Conservation (phyloP, 1,139 yeast genomes). For the Yamadazyma dushanensis region DNA sequence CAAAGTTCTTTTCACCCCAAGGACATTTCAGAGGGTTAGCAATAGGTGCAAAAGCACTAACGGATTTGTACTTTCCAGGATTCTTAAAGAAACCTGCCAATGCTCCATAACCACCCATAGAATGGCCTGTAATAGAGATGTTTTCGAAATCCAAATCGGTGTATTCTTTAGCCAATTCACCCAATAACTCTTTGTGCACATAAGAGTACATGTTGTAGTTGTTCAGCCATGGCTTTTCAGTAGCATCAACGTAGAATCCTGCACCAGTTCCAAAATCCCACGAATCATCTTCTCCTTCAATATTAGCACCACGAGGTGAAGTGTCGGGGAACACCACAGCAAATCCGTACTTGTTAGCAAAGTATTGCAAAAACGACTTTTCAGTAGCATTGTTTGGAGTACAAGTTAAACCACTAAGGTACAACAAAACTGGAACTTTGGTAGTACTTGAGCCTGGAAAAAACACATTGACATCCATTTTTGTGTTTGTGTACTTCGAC, state of each 20-base stretch:
- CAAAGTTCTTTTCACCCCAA: constrained; percentile 85
- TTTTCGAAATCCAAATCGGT: constrained; percentile 55
- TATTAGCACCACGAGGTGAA: constrained; percentile 90
- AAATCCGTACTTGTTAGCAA: constrained; percentile 79
- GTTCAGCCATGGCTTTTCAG: constrained; percentile 64
- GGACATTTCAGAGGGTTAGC: constrained; percentile 71
- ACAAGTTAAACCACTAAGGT: constrained; percentile 89
- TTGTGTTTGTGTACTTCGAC: constrained; percentile 62
- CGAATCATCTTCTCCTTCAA: constrained; percentile 77
- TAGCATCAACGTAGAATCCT: constrained; percentile 89
- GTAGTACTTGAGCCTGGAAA: constrained; percentile 53
- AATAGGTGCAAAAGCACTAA: constrained; percentile 91
- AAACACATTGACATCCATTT: constrained; percentile 82
- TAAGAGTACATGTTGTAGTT: constrained; percentile 88
- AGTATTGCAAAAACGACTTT: constrained; percentile 84
- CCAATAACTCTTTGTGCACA: constrained; percentile 71
- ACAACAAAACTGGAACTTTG: constrained; percentile 70
- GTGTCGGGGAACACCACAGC: constrained; percentile 95
- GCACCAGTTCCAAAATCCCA: constrained; percentile 97
- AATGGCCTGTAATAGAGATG: constrained; percentile 84
- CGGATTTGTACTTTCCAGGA: constrained; percentile 75
- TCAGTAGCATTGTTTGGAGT: constrained; percentile 95
- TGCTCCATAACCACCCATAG: constrained; percentile 99
- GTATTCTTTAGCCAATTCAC: constrained; percentile 45
- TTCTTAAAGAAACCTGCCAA: constrained; percentile 71